Conservation (phyloP, 306 rosid species). For the Begonia loranthoides region DNA sequence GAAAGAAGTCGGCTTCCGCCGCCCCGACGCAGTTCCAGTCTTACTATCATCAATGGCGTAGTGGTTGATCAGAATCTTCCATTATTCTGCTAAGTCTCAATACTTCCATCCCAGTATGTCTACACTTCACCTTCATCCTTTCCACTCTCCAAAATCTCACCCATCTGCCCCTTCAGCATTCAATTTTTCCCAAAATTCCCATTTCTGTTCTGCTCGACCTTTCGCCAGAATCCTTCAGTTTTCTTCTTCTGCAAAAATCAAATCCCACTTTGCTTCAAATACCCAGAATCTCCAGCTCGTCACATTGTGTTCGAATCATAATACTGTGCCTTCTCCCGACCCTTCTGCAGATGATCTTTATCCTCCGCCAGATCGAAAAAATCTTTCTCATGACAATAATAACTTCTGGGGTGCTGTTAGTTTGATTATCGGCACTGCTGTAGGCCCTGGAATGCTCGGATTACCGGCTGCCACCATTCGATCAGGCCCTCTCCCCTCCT, state of each 20-base stretch:
- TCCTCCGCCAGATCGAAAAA: background rate
- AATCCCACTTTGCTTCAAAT: slow-evolving; percentile 1
- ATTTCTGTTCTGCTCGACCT: background rate
- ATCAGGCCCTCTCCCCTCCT: slow-evolving; percentile 45
- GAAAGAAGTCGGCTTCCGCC: too few relatives aligned
- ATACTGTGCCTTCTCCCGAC: background rate
- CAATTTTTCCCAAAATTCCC: background rate
- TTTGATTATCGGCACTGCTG: slow-evolving; percentile 38
- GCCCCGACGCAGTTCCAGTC: too few relatives aligned
- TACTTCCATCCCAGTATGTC: background rate
- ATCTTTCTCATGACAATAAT: slow-evolving; percentile 6
- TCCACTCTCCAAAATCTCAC: slow-evolving; percentile 3
- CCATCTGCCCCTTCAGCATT: background rate
- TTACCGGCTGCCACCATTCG: slow-evolving; percentile 31
- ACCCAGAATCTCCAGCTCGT: slow-evolving; percentile 1
- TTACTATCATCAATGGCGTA: too few relatives aligned
- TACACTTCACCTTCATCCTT: slow-evolving; percentile 9
- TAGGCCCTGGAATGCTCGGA: slow-evolving; percentile 47
- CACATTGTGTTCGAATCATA: slow-evolving; percentile 1
- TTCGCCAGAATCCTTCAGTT: background rate
- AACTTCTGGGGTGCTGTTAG: slow-evolving; percentile 50
- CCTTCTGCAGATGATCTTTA: too few relatives aligned
- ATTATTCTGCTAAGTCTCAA: too few relatives aligned
- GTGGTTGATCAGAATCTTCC: too few relatives aligned
- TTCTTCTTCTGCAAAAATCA: background rate